These are phyloP conservation scores for Talaromyces adpressus DNA, from an alignment of 495 filamentous ascomycete species.

Conservation along the genomic window DNA sequence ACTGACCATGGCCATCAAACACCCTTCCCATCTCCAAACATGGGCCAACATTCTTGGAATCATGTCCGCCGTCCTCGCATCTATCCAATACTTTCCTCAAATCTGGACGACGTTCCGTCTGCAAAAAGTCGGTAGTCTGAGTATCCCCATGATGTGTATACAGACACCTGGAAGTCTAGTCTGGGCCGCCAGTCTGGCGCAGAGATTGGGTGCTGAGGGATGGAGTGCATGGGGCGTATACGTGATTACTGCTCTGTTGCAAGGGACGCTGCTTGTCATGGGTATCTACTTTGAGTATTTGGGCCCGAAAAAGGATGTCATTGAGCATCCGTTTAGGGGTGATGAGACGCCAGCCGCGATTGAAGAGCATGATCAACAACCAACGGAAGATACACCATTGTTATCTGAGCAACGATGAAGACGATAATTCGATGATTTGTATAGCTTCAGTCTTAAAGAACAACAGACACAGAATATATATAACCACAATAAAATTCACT, in stretches of 20 bases:
- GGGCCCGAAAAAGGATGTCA: slow-evolving; percentile 29
- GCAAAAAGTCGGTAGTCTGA: slow-evolving; percentile 78
- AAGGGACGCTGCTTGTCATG: slow-evolving; percentile 76
- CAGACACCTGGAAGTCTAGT: slow-evolving; percentile 89
- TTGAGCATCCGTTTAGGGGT: slow-evolving; percentile 15
- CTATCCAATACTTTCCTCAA: slow-evolving; percentile 89
- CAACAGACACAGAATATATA: not conserved
- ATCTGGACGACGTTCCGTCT: slow-evolving; percentile 83
- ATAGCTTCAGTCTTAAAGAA: not conserved
- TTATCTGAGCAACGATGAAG: slow-evolving; percentile 23
- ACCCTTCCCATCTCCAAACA: slow-evolving; percentile 49
- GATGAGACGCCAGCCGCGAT: not conserved
- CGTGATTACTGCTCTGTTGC: slow-evolving; percentile 75
- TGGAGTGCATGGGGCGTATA: slow-evolving; percentile 96
- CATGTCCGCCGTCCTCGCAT: slow-evolving; percentile 67
- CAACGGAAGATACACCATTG: slow-evolving; percentile 43
- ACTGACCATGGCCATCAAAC: slow-evolving; percentile 49
- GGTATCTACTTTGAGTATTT: slow-evolving; percentile 68
- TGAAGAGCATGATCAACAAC: slow-evolving; percentile 21
- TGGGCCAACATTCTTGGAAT: slow-evolving; percentile 86
- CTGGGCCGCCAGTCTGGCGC: slow-evolving; percentile 79
- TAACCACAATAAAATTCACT: not conserved
- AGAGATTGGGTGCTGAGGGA: slow-evolving; percentile 68
- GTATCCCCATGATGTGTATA: slow-evolving; percentile 97
- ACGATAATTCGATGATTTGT: not conserved